Conservation (phyloP, 495 filamentous ascomycete species). For the Penicillium atrosanguineum region DNA sequence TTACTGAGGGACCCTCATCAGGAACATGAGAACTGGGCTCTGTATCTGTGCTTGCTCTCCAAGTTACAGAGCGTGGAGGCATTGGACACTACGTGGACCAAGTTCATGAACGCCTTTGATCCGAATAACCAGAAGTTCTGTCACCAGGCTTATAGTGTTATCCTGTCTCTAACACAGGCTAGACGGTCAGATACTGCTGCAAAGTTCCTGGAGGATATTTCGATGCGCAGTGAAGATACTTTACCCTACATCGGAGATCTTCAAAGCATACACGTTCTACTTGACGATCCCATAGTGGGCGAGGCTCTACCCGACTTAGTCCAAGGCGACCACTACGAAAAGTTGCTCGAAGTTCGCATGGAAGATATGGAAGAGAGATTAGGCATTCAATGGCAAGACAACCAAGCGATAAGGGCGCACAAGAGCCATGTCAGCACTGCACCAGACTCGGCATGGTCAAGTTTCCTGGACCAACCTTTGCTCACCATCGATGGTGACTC, state of each 20-base stretch:
- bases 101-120: constrained; percentile 11
- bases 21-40: neutral
- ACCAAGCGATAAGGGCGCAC: constrained; percentile 6
- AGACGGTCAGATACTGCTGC: constrained; percentile 19
- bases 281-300: constrained; percentile 15
- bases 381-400: constrained; percentile 27
- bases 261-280: constrained; percentile 12
- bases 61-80: constrained; percentile 12
- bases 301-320: constrained; percentile 22
- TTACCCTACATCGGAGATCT: constrained; percentile 28
- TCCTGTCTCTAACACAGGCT: constrained; percentile 17
- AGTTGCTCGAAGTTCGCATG: constrained; percentile 27
- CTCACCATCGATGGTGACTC: constrained; percentile 28
- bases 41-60: constrained; percentile 26
- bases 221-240: constrained; percentile 18
- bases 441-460: constrained; percentile 11
- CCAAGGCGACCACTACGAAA: constrained; percentile 17
- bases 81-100: constrained; percentile 20
- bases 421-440: constrained; percentile 16
- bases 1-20: constrained; percentile 1
- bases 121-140: neutral
- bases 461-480: constrained; percentile 25
- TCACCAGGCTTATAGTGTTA: constrained; percentile 25
- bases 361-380: constrained; percentile 28
- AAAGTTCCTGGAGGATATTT: constrained; percentile 24